phyloP scores from a whole-genome alignment of 2,329 filamentous ascomycete species.

The Fusarium marasasianum region DNA sequence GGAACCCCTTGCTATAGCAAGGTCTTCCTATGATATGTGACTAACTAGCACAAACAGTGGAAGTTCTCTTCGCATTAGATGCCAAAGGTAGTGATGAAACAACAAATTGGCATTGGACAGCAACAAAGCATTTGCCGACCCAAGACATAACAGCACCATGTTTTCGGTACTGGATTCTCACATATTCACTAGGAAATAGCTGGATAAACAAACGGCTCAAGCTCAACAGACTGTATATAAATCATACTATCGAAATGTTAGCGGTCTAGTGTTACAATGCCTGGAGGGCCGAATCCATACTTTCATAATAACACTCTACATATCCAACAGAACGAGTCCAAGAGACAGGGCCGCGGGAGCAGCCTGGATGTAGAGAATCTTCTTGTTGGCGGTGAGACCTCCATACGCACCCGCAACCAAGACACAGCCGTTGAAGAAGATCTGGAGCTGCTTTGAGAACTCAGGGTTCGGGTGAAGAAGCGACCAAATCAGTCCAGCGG shows the following conservation, averaged over 20 bases:
- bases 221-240: not conserved
- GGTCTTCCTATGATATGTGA: too few relatives aligned
- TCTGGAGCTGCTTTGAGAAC: constrained; percentile 54
- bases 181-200: not conserved
- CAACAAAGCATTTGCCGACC: not conserved
- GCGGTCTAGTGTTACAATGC: not conserved
- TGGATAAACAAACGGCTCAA: not conserved
- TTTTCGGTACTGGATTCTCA: too few relatives aligned
- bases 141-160: not conserved
- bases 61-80: not conserved
- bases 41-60: not conserved
- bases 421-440: constrained; percentile 60
- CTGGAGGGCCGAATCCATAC: not conserved
- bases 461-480: constrained; percentile 55
- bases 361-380: constrained; percentile 57
- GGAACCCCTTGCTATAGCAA: too few relatives aligned
- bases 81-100: too few relatives aligned
- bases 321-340: constrained; percentile 41
- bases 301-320: not conserved
- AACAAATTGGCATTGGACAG: not conserved
- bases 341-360: constrained; percentile 44
- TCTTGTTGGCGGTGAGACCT: constrained; percentile 51
- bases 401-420: constrained; percentile 57
- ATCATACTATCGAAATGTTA: not conserved
- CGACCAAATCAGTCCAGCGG: constrained; percentile 58